Evolutionary conservation across 2,329 filamentous ascomycete species (phyloP).

Genomic region (Penicillium polonicum): DNA sequence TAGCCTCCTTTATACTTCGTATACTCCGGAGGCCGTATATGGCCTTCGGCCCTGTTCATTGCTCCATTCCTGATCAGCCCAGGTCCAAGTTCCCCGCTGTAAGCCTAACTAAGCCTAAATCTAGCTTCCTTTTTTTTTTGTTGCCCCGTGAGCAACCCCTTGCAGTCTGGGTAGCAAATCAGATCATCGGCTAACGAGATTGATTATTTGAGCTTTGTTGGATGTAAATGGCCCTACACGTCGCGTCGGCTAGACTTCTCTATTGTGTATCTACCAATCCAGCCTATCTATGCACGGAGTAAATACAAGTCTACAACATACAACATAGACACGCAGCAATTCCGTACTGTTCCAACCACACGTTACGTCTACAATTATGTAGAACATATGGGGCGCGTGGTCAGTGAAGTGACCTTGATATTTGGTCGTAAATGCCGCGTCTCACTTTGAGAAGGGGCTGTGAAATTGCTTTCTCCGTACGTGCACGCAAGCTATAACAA

Average conservation of each 20-base stretch:
- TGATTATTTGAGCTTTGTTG: slow-evolving; percentile 13
- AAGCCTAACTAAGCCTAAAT: slow-evolving; percentile 7
- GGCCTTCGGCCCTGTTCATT: background rate
- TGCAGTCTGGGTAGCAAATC: slow-evolving; percentile 16
- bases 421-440: background rate
- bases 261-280: background rate
- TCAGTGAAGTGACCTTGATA: background rate
- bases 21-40: background rate
- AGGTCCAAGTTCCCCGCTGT: slow-evolving; percentile 11
- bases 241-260: slow-evolving; percentile 11
- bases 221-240: slow-evolving; percentile 11
- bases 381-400: background rate
- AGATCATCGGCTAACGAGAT: slow-evolving; percentile 3
- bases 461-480: background rate
- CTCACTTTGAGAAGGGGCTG: background rate
- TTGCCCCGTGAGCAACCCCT: slow-evolving; percentile 14
- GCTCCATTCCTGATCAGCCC: slow-evolving; percentile 2
- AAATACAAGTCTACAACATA: background rate
- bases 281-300: background rate
- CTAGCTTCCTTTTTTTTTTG: background rate
- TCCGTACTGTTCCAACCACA: background rate
- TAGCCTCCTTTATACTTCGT: background rate
- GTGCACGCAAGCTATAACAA: background rate
- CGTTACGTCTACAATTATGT: background rate
- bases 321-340: background rate